These are phyloP conservation scores for Colletotrichum sp. DNA, from an alignment of 2,329 filamentous ascomycete species.

Conservation along the genomic window DNA sequence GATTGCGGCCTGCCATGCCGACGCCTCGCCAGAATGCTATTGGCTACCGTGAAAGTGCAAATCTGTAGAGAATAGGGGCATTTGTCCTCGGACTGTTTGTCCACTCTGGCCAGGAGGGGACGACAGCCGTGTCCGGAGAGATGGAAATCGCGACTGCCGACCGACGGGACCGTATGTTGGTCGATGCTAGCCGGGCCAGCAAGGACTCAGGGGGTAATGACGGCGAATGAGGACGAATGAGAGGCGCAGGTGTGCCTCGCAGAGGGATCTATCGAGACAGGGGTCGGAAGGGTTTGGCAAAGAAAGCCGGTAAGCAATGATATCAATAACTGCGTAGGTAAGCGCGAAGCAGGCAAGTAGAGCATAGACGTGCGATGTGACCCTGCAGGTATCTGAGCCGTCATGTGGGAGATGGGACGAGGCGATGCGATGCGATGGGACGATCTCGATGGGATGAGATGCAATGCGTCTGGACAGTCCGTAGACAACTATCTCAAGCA, in stretches of 20 bases:
- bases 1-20: not conserved
- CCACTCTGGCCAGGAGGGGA: not conserved
- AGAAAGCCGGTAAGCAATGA: not conserved
- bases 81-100: not conserved
- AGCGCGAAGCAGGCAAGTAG: not conserved
- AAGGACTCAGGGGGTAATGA: not conserved
- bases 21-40: not conserved
- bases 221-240: not conserved
- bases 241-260: not conserved
- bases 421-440: not conserved
- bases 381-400: not conserved
- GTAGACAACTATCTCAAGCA: not conserved
- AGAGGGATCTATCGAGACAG: not conserved
- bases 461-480: not conserved
- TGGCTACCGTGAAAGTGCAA: not conserved
- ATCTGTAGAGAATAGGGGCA: constrained; percentile 11
- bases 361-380: not conserved
- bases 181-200: not conserved
- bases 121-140: not conserved
- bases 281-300: not conserved
- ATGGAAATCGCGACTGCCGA: not conserved
- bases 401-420: not conserved
- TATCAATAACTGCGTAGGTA: not conserved
- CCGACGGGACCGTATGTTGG: not conserved
- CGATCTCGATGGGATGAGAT: not conserved